Base-by-base conservation (phyloP, 176 grass and related monocot species). In the Oryza nivara region DNA sequence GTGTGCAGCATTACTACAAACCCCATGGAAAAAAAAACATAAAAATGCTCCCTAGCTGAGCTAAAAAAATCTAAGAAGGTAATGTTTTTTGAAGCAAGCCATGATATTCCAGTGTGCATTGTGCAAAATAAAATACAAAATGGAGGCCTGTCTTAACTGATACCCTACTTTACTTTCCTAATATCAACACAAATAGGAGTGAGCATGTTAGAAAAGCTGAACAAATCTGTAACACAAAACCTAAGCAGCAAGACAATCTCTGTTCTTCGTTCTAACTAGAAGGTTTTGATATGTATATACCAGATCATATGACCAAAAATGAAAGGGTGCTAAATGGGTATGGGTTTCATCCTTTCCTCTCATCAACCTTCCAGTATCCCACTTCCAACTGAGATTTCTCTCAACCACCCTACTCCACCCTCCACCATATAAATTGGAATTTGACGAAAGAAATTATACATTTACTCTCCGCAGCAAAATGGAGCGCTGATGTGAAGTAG, bases 81-180 rank as follows among this genome's bases (percentile, higher is more conserved):
- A 26, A 5, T 25, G 28, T 26, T 44, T 68, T 60, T 10, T 1
- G 0, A 64, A 23, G 34, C 12, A 28, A 84, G 7, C 6, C 23
- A 76, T 40, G 70, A 30, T 64, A 43, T 76, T 35, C 14, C 30
- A 40, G 25, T 58, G 26, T 61, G 25, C 25, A 69, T 10, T 68
- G 12, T 68, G 38, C 36, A 61, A 48, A 34, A 79, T 67, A 6
- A 82, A 68, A 41, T 54, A 32, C 44, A 66, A 32, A 66, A 20
- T 72, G 65, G 11, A 67, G 63, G 40, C 47, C 47, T 4, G 3
- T 40, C 30, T 17, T 51, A 25, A 74, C 11, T 47, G 40, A 48
- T 35, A 44, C 61, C 66, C 70, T 26, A 54, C 34, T 66, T 46
- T 76, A 75, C 44, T 40, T 63, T 67, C 44, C 25, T 17, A 75